phyloP scores from a whole-genome alignment of 2,329 filamentous ascomycete species.

The Acrocalymma vagum region DNA sequence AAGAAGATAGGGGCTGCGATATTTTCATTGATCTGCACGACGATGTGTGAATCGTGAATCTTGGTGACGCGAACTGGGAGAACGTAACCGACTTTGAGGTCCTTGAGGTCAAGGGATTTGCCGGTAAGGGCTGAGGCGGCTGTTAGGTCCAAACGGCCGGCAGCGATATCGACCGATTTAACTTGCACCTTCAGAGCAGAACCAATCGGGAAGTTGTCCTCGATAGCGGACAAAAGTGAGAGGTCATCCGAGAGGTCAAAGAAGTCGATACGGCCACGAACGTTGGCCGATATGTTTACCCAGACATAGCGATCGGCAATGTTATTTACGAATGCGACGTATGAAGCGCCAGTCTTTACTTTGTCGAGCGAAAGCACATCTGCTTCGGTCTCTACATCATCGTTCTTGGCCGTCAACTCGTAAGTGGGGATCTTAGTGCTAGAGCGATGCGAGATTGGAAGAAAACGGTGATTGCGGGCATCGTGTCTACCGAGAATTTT shows the following conservation, averaged over 20 bases:
- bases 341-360: conserved; percentile 74
- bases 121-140: conserved; percentile 69
- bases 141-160: conserved; percentile 84
- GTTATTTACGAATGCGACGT: conserved; percentile 92
- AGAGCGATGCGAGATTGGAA: conserved; percentile 87
- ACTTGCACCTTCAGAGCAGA: conserved; percentile 85
- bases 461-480: conserved; percentile 86
- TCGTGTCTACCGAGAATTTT: conserved; percentile 89
- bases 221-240: conserved; percentile 77
- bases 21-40: conserved; percentile 83
- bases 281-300: conserved; percentile 88
- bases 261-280: conserved; percentile 82
- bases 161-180: conserved; percentile 74
- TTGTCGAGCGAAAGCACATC: conserved; percentile 75
- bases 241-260: conserved; percentile 90
- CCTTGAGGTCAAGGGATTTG: conserved; percentile 71
- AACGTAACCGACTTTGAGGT: conserved; percentile 80
- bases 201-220: conserved; percentile 86
- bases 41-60: conserved; percentile 80
- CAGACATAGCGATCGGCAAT: conserved; percentile 80
- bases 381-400: conserved; percentile 61
- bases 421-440: conserved; percentile 77
- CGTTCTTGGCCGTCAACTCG: conserved; percentile 84
- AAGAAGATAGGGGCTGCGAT: conserved; percentile 83
- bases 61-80: conserved; percentile 86